These are phyloP conservation scores for Marsdenia floribunda DNA, from an alignment of 257 asterid genomes.

Conservation along the genomic window DNA sequence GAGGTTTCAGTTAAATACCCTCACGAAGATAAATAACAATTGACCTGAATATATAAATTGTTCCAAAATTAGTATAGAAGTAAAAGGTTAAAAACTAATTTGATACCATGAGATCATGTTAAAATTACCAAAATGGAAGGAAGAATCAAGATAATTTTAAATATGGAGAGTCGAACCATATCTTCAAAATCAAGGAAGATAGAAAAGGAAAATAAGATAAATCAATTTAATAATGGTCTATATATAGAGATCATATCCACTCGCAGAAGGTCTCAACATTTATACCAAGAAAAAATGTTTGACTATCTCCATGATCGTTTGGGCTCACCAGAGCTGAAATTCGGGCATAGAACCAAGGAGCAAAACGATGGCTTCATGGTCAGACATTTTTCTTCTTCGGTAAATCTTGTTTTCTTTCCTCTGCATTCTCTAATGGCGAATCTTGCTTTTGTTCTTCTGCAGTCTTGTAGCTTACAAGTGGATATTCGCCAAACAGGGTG, in stretches of 20 bases:
- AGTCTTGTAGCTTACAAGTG: slow-evolving; percentile 32
- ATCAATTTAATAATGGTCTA: background rate
- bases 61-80: background rate
- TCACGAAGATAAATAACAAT: background rate
- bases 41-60: background rate
- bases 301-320: background rate
- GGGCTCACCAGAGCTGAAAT: background rate
- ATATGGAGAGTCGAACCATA: background rate
- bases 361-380: slow-evolving; percentile 21
- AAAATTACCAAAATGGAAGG: background rate
- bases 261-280: background rate
- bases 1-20: background rate
- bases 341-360: background rate
- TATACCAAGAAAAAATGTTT: background rate
- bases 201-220: background rate
- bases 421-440: background rate
- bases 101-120: background rate
- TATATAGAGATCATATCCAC: background rate
- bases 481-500: slow-evolving; percentile 23
- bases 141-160: background rate
- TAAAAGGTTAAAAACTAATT: too few relatives aligned
- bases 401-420: background rate
- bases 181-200: background rate
- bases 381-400: background rate
- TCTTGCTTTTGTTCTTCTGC: background rate